phyloP scores from a whole-genome alignment of 192 early-diverging fungal genomes.

The Coemansia sp. region DNA sequence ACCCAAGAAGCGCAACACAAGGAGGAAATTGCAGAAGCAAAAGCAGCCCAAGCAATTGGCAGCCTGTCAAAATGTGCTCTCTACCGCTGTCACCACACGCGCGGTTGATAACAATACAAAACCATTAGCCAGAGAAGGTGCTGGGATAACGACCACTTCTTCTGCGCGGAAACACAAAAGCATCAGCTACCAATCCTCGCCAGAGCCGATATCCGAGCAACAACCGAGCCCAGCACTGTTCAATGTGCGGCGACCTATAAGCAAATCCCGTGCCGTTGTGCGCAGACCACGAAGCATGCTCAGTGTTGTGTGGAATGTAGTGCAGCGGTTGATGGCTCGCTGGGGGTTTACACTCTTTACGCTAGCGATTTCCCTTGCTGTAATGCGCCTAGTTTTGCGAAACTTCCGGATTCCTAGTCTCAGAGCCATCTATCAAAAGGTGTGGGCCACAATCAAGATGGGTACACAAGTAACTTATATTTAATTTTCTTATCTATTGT shows the following conservation, averaged over 20 bases:
- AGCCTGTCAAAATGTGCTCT: not conserved
- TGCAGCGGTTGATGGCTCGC: slow-evolving; percentile 43
- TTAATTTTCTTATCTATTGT: slow-evolving; percentile 5
- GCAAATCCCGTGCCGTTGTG: slow-evolving; percentile 15
- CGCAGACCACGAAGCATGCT: slow-evolving; percentile 30
- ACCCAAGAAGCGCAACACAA: slow-evolving; percentile 7
- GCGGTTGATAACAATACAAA: not conserved
- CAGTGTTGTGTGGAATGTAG: slow-evolving; percentile 31
- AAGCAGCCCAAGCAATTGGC: not conserved
- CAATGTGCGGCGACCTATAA: not conserved
- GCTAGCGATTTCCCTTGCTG: slow-evolving; percentile 30
- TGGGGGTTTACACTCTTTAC: slow-evolving; percentile 53
- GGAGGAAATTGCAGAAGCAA: slow-evolving; percentile 11
- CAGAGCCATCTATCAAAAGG: slow-evolving; percentile 22
- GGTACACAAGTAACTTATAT: slow-evolving; percentile 51
- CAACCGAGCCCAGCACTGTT: not conserved
- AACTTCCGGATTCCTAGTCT: slow-evolving; percentile 42
- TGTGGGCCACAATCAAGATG: slow-evolving; percentile 49
- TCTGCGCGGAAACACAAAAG: not conserved
- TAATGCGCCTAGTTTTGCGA: slow-evolving; percentile 36
- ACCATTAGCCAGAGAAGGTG: not conserved
- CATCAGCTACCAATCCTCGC: not conserved
- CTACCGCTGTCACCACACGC: not conserved
- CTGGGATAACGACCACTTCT: not conserved
- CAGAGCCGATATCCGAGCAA: not conserved